Percentiles rank a stretch among this genome's conserved stretches.
phyloP scores from a whole-genome alignment of 352 stramenopile species.

The Pythium brassicae region DNA sequence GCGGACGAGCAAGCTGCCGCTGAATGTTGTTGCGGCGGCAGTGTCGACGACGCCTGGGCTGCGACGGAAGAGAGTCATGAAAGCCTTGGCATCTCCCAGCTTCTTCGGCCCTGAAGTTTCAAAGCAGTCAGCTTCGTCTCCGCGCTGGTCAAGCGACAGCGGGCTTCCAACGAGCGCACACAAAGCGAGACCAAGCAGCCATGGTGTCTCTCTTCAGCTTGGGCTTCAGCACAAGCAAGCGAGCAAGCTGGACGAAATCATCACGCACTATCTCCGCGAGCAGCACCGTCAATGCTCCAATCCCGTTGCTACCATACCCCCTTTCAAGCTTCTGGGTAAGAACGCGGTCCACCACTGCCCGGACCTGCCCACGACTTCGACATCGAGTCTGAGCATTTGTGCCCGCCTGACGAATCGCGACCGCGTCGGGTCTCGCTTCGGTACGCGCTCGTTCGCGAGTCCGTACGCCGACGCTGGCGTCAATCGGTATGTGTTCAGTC shows the following conservation, averaged over 20 bases:
- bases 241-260: conserved; percentile 78
- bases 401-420: conserved; percentile 47
- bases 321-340: conserved; percentile 71
- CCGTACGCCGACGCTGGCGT: conserved; percentile 62
- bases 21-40: not conserved
- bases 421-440: conserved; percentile 42
- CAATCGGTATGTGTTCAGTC: conserved; percentile 76
- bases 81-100: conserved; percentile 21
- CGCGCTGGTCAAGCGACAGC: conserved; percentile 2
- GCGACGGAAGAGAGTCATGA: conserved; percentile 29
- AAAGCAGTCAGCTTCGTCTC: conserved; percentile 11
- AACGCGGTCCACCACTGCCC: conserved; percentile 67
- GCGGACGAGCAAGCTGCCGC: not conserved
- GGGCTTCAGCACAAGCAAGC: conserved; percentile 1
- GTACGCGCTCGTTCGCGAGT: conserved; percentile 35
- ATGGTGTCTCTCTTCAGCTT: conserved; percentile 1
- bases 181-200: conserved; percentile 1
- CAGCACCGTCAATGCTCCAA: conserved; percentile 87
- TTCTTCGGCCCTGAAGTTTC: conserved; percentile 23
- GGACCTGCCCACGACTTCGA: conserved; percentile 39
- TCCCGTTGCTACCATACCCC: conserved; percentile 80
- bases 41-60: conserved; percentile 2
- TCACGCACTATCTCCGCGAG: conserved; percentile 83
- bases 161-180: conserved; percentile 1
- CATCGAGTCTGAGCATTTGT: conserved; percentile 63